These are phyloP conservation scores for Onygena corvina DNA, from an alignment of 2,329 filamentous ascomycete genomes.

Conservation along the genomic window DNA sequence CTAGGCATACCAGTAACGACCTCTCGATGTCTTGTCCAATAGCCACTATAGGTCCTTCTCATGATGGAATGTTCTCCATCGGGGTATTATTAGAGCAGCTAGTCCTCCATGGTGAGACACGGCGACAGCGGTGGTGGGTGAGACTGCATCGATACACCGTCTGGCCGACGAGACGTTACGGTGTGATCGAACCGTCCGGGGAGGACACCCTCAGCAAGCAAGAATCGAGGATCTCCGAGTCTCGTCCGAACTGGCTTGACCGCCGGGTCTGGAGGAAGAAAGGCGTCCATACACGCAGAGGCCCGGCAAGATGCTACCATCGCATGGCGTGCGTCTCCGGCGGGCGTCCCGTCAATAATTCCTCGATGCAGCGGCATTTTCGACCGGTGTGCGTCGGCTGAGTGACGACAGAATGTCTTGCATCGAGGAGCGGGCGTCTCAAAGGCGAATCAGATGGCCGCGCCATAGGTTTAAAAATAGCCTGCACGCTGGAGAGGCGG, in stretches of 20 bases:
- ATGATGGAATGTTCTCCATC: neutral
- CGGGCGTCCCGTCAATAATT: neutral
- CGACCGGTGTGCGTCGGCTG: neutral
- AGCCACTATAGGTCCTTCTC: neutral
- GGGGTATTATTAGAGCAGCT: slow-evolving; percentile 1
- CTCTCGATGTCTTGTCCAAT: neutral
- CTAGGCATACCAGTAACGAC: neutral
- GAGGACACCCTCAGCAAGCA: neutral
- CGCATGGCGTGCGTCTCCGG: neutral
- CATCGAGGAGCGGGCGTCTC: slow-evolving; percentile 4
- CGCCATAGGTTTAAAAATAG: slow-evolving; percentile 5
- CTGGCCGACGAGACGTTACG: neutral
- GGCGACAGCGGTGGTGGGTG: neutral
- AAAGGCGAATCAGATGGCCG: slow-evolving; percentile 6
- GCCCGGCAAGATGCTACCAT: neutral
- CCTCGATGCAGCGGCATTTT: neutral
- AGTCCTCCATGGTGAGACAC: neutral
- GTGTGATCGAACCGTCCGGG: neutral
- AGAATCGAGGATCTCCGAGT: too few species aligned
- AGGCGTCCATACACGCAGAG: neutral
- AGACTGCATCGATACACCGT: neutral
- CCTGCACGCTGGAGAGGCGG: too few species aligned
- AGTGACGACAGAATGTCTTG: slow-evolving; percentile 7
- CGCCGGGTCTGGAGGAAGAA: neutral
- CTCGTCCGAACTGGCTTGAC: neutral